phyloP scores from a whole-genome alignment of 164 flowering plant genomes.

The Tetrastigma voinierianum region DNA sequence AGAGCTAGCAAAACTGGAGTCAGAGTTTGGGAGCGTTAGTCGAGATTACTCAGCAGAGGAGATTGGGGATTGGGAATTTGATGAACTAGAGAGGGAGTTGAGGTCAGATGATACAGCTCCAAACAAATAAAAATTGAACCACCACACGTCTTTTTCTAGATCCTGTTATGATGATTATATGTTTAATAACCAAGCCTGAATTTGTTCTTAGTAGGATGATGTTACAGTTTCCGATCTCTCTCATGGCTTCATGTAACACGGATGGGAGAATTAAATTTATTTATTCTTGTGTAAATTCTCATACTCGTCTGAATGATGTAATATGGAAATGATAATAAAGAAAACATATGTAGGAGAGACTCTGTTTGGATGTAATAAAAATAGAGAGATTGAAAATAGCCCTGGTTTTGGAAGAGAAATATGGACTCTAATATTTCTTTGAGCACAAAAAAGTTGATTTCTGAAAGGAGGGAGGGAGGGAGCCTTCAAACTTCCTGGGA shows the following conservation, averaged over 20 bases:
- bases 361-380: not conserved
- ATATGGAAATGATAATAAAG: not conserved
- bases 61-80: slow-evolving; percentile 94
- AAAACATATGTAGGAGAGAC: not conserved
- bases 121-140: slow-evolving; percentile 27
- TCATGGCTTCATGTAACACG: slow-evolving; percentile 18
- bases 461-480: too few species aligned
- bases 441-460: not conserved
- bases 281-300: slow-evolving; percentile 30
- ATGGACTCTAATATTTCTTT: too few species aligned
- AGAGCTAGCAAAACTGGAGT: slow-evolving; percentile 87
- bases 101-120: slow-evolving; percentile 40
- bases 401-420: too few species aligned
- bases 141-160: not conserved
- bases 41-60: slow-evolving; percentile 74
- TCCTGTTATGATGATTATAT: slow-evolving; percentile 5
- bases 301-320: slow-evolving; percentile 6
- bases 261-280: slow-evolving; percentile 12
- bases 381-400: too few species aligned
- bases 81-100: slow-evolving; percentile 86
- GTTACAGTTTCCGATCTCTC: slow-evolving; percentile 7
- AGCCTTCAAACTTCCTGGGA: slow-evolving; percentile 6
- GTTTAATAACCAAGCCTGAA: not conserved
- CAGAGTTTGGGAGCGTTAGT: slow-evolving; percentile 77
- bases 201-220: slow-evolving; percentile 7